Evolutionary conservation across 2,329 filamentous ascomycete genomes (phyloP).

Genomic region (Fonsecaea pugnacius): DNA sequence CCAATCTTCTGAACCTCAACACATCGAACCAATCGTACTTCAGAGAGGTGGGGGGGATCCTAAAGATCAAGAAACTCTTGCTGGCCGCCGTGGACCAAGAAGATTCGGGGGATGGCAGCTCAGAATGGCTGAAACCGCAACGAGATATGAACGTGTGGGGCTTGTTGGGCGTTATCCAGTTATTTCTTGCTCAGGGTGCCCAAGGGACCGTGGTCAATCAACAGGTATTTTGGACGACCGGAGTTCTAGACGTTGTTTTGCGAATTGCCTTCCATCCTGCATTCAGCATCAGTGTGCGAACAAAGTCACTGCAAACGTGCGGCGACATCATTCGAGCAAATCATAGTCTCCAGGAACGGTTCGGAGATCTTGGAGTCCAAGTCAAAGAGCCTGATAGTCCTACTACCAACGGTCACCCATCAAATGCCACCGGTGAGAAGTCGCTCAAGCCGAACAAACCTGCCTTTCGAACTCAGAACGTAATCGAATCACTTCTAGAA

Average conservation of each 20-base stretch:
- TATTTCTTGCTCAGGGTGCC: slow-evolving; percentile 84
- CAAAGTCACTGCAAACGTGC: slow-evolving; percentile 82
- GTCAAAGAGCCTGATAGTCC: slow-evolving; percentile 39
- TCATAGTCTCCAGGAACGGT: slow-evolving; percentile 77
- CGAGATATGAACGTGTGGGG: slow-evolving; percentile 91
- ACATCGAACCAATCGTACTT: slow-evolving; percentile 92
- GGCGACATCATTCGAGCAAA: slow-evolving; percentile 88
- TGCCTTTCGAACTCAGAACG: slow-evolving; percentile 57
- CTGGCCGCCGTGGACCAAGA: slow-evolving; percentile 61
- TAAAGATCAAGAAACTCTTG: slow-evolving; percentile 71
- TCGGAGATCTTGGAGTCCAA: slow-evolving; percentile 81
- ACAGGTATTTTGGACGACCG: slow-evolving; percentile 79
- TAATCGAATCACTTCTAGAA: slow-evolving; percentile 91
- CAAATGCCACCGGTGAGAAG: slow-evolving; percentile 26
- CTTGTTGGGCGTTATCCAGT: slow-evolving; percentile 78
- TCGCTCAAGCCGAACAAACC: slow-evolving; percentile 18
- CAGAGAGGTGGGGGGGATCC: slow-evolving; percentile 82
- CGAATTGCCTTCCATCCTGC: slow-evolving; percentile 78
- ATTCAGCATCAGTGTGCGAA: slow-evolving; percentile 76
- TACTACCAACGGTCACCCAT: slow-evolving; percentile 44
- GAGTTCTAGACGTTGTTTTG: slow-evolving; percentile 76
- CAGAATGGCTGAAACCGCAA: slow-evolving; percentile 75
- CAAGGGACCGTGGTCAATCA: slow-evolving; percentile 82
- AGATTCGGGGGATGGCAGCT: slow-evolving; percentile 61
- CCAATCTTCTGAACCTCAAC: slow-evolving; percentile 85